Base-by-base conservation (phyloP, 257 asterid species). In the Solanum lignicaule region DNA sequence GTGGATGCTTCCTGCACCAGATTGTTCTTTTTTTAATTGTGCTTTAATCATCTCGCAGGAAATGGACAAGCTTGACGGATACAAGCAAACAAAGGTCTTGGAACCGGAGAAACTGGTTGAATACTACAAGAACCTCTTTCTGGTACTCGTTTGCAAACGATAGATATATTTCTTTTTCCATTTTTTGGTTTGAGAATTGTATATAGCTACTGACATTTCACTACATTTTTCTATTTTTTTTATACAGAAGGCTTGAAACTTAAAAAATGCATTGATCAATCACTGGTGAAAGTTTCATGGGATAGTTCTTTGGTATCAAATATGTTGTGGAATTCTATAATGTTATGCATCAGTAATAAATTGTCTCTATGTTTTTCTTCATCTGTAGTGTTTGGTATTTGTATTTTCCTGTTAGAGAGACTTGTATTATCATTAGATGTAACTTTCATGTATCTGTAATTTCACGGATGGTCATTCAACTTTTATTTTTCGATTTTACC, bases 1-100 rank as follows among this genome's bases (percentile, higher is more conserved):
- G 12, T 35, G 83, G 7, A 74, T 36, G 31, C 31, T 74, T 71
- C 41, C 5, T 71, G 25, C 14, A 18, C 18, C 14, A 16, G 23
- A 3, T 11, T 71, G 2, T 2, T 16, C 73, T 32, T 32, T 16
- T 31, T 73, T 9, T 4, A 35, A 10, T 10, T 8, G 9, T 86
- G 6, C 9, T 15, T 48, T 35, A 31, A 74, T 86, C 18, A 52
- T 87, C 52, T 29, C 60, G 84, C 87, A 92, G 93, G 98, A 90
- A 89, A 16, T 95, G 73, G 88, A 93, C 93, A 93, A 94, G 90
- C 89, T 91, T 23, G 94, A 91, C 31, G 95, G 94, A 29, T 95
- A 94, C 91, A 92, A 90, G 92, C 93, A 88, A 8, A 95, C 96
- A 29, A 94, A 95, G 89, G 90, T 94, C 52, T 93, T 93, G 82